Conservation (phyloP, 306 rosid species). For the Trichosanthes cucumerina region DNA sequence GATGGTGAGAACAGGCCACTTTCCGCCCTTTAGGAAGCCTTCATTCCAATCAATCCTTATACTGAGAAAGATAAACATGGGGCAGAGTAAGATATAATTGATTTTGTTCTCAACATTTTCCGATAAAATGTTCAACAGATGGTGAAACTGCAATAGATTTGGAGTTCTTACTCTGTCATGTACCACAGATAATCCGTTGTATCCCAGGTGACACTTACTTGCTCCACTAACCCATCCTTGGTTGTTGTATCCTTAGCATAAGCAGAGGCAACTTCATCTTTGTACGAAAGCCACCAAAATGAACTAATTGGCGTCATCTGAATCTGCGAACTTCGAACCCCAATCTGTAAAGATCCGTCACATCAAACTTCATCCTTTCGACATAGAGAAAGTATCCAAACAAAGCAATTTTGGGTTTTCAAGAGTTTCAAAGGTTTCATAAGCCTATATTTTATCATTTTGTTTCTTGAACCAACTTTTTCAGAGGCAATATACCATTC, state of each 20-base stretch:
- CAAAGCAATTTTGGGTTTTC: background rate
- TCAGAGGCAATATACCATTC: background rate
- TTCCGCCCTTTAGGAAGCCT: constrained; percentile 47
- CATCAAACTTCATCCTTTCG: constrained; percentile 12
- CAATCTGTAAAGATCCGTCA: constrained; percentile 31
- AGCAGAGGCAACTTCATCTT: constrained; percentile 56
- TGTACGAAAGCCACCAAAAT: constrained; percentile 65
- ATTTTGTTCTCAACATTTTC: background rate
- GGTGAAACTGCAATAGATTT: constrained; percentile 2
- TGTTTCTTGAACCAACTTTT: background rate
- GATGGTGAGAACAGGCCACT: constrained; percentile 52
- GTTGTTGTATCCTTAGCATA: constrained; percentile 28
- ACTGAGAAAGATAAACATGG: constrained; percentile 24
- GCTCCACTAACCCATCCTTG: constrained; percentile 57
- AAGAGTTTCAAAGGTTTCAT: background rate
- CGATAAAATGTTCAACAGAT: background rate
- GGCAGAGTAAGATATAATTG: background rate
- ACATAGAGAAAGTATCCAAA: background rate
- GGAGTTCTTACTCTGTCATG: constrained; percentile 75
- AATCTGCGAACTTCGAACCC: constrained; percentile 34
- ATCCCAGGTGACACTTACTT: constrained; percentile 63
- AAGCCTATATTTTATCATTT: background rate
- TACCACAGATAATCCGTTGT: constrained; percentile 90
- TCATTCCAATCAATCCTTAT: constrained; percentile 59
- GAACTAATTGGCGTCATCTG: constrained; percentile 42